A percentile compares a stretch with the other conserved stretches of the same genome.
Evolutionary conservation across 23 red algal genomes (phyloP).

Genomic region (Gracilaria caudata): DNA sequence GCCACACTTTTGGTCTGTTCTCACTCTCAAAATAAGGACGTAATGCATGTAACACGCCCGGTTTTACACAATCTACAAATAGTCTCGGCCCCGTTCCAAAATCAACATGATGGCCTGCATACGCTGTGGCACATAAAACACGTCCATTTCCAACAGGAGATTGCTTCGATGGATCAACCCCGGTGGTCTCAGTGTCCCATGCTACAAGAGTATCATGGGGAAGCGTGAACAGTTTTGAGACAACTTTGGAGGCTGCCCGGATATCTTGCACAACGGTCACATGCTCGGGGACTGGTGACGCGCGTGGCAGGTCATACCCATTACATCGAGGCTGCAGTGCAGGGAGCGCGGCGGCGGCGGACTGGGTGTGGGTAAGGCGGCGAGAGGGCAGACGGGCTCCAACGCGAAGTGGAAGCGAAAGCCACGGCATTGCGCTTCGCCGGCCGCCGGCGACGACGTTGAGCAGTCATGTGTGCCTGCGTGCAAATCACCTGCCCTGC

Average conservation of each 20-base stretch:
- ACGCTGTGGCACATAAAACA: slow-evolving; percentile 85
- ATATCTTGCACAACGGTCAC: slow-evolving; percentile 40
- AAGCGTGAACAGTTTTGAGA: slow-evolving; percentile 17
- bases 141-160: slow-evolving; percentile 71
- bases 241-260: slow-evolving; percentile 14
- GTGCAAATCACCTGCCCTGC: neutral
- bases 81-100: slow-evolving; percentile 73
- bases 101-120: slow-evolving; percentile 67
- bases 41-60: slow-evolving; percentile 51
- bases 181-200: slow-evolving; percentile 93
- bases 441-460: slow-evolving; percentile 1
- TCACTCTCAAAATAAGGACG: slow-evolving; percentile 77
- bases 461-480: neutral
- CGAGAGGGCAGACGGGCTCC: neutral
- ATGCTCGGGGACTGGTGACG: slow-evolving; percentile 6
- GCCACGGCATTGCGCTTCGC: neutral
- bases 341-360: neutral
- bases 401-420: neutral
- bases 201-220: slow-evolving; percentile 51
- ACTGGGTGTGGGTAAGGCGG: neutral
- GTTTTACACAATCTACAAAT: slow-evolving; percentile 75
- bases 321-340: neutral
- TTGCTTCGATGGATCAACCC: slow-evolving; percentile 63
- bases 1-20: slow-evolving; percentile 83
- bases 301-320: neutral